Evolutionary conservation across 257 asterid species (phyloP).

Genomic region (Euphrasia confusa): DNA sequence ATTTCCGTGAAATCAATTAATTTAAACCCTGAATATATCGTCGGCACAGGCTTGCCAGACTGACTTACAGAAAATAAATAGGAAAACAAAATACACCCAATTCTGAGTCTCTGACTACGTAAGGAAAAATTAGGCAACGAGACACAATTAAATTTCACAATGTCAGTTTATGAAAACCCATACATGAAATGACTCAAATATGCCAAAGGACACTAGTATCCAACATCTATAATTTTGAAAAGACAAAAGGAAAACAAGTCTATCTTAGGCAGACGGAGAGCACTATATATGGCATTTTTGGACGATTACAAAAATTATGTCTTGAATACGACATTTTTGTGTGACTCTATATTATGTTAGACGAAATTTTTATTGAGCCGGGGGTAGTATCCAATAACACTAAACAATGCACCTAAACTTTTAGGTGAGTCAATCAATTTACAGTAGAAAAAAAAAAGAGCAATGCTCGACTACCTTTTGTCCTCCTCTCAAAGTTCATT

Average conservation of each 20-base stretch:
- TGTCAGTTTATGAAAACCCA: neutral
- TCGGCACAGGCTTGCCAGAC: conserved; percentile 4
- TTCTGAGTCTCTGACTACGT: neutral
- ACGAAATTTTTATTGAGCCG: no score
- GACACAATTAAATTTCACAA: neutral
- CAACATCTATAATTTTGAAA: neutral
- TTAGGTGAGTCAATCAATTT: no score
- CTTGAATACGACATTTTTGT: no score
- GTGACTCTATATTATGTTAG: no score
- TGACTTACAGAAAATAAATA: neutral
- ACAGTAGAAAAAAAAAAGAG: no score
- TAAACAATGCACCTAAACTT: no score
- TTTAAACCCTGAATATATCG: neutral
- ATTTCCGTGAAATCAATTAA: conserved; percentile 6
- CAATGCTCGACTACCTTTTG: no score
- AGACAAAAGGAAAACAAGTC: neutral
- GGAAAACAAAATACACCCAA: neutral
- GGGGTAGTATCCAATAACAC: no score
- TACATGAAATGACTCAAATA: neutral
- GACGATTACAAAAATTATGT: no score
- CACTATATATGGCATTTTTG: no score
- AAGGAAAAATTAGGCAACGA: neutral
- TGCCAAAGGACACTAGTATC: neutral
- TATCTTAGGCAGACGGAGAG: no score
- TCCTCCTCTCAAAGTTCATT: no score